Evolutionary conservation across 345 rosid genomes (phyloP), one percentile per base, ranked within the genome.

Genomic region (Garcia nutans): DNA sequence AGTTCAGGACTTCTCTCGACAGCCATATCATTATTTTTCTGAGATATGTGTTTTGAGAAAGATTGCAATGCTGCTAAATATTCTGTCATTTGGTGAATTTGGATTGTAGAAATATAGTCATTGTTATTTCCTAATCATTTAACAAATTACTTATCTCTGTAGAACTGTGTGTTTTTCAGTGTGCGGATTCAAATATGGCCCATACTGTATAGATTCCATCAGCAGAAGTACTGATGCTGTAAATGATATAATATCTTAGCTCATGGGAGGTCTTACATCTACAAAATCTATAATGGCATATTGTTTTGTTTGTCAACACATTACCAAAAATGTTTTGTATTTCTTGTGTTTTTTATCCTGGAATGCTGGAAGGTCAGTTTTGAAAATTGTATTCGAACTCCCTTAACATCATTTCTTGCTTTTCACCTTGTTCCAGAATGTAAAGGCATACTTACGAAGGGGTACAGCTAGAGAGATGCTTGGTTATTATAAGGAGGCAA

Each of bases 391-490:
- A 64, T 56, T 47, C 16, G 33, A 33, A 5, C 42, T 17, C 0
- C 26, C 24, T 2, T 23, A 31, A 26, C 61, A 58, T 63, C 22
- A 13, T 65, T 12, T 11, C 44, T 10, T 66, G 52, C 68, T 72
- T 47, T 31, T 42, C 0, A 44, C 50, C 76, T 62, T 55, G 57
- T 26, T 74, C 42, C 91, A 96, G 98, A 92, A 91, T 62, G 92
- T 93, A 62, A 96, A 96, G 85, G 92, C 99, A 61, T 93, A 91
- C 85, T 81, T 96, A 71, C 85, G 98, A 70, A 89, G 99, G 89
- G 99, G 95, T 80, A 96, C 98, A 20, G 97, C 99, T 20, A 86
- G 97, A 79, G 99, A 96, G 80, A 92, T 90, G 97, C 85, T 92
- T 58, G 85, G 95, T 71, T 86, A 81, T 79, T 84, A 78, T 74